These are phyloP conservation scores for Cordyceps cateniannulata DNA, from an alignment of 2,329 filamentous ascomycete species.

Conservation along the genomic window DNA sequence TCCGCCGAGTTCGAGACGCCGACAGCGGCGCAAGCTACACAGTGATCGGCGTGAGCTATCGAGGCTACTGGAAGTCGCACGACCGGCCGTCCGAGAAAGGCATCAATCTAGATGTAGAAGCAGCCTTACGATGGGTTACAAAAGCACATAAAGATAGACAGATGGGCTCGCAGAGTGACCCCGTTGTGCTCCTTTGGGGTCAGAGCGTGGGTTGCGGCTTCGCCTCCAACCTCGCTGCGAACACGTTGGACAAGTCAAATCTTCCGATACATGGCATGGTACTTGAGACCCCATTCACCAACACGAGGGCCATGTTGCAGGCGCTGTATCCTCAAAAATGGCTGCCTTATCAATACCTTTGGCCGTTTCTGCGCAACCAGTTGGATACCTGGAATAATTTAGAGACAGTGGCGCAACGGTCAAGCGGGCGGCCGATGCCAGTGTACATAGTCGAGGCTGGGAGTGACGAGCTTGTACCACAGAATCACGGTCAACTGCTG, in stretches of 20 bases:
- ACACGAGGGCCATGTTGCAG: slow-evolving; percentile 62
- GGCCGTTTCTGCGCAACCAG: slow-evolving; percentile 64
- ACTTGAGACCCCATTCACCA: slow-evolving; percentile 71
- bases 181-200: slow-evolving; percentile 61
- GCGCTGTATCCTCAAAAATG: slow-evolving; percentile 72
- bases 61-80: slow-evolving; percentile 72
- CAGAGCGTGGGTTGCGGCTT: slow-evolving; percentile 72
- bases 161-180: slow-evolving; percentile 17
- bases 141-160: slow-evolving; percentile 29
- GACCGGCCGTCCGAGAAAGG: slow-evolving; percentile 65
- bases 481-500: slow-evolving; percentile 40
- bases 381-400: slow-evolving; percentile 50
- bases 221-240: slow-evolving; percentile 54
- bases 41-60: slow-evolving; percentile 54
- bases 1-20: slow-evolving; percentile 38
- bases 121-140: slow-evolving; percentile 57
- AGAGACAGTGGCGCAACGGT: slow-evolving; percentile 30
- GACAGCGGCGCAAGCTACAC: slow-evolving; percentile 34
- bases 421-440: slow-evolving; percentile 21
- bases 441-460: slow-evolving; percentile 50
- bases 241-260: slow-evolving; percentile 25
- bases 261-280: slow-evolving; percentile 46
- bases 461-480: slow-evolving; percentile 53
- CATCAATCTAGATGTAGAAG: slow-evolving; percentile 61
- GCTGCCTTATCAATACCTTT: slow-evolving; percentile 70